Percentiles rank a stretch among this genome's conserved stretches.
These are phyloP conservation scores for Apiospora hydei DNA, from an alignment of 2,329 filamentous ascomycete genomes.

Conservation along the genomic window DNA sequence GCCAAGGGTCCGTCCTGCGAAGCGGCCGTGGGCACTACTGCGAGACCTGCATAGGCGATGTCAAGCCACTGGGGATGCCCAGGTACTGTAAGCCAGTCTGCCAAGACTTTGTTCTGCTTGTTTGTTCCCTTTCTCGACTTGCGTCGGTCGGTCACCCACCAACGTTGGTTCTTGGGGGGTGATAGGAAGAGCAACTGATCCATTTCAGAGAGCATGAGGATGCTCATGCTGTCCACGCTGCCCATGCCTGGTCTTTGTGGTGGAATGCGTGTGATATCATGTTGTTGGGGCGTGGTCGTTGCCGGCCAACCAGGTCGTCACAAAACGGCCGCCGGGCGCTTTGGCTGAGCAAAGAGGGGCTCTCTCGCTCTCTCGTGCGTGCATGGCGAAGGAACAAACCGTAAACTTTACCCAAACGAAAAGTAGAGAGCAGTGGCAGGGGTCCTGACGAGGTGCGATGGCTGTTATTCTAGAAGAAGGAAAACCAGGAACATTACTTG, in stretches of 20 bases:
- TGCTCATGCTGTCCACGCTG: neutral
- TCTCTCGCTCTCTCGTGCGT: neutral
- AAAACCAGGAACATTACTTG: neutral
- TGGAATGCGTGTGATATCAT: constrained; percentile 14
- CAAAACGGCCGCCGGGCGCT: constrained; percentile 7
- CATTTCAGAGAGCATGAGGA: neutral
- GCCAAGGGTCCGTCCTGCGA: constrained; percentile 11
- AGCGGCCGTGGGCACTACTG: constrained; percentile 5
- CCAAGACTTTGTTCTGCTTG: neutral
- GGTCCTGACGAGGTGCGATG: neutral
- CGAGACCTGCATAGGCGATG: constrained; percentile 19
- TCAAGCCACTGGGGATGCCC: constrained; percentile 5
- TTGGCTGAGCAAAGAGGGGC: constrained; percentile 16
- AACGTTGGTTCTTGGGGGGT: neutral
- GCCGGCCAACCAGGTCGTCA: constrained; percentile 10
- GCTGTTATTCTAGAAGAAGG: neutral
- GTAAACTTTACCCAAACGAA: constrained; percentile 11
- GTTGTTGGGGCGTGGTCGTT: neutral
- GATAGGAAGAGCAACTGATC: neutral
- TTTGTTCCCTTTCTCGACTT: neutral
- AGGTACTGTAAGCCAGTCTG: constrained; percentile 2
- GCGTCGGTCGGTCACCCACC: neutral
- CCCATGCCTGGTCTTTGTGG: neutral
- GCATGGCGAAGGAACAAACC: neutral
- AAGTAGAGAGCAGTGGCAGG: neutral